Percentiles rank a stretch among this genome's conserved stretches.
Conservation (phyloP, 805 yeast species). For the Sugiyamaella floridensis region DNA sequence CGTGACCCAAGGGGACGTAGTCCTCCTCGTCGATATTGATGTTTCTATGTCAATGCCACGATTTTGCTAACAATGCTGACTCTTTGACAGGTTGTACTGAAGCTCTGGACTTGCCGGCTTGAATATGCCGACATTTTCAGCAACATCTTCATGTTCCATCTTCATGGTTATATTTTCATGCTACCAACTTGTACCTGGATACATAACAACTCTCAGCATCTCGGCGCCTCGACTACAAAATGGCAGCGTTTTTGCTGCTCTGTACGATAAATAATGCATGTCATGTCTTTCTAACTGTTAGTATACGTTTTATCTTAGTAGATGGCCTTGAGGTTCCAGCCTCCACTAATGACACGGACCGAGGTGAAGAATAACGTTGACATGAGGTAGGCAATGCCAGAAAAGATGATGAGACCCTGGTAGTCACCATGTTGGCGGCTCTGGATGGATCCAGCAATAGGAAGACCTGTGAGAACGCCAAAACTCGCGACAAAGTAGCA, state of each 20-base stretch:
- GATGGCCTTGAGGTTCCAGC: conserved; percentile 18
- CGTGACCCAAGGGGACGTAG: conserved; percentile 11
- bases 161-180: too few species aligned
- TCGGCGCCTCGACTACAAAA: too few species aligned
- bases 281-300: neutral
- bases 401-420: conserved; percentile 29
- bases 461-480: conserved; percentile 34
- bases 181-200: neutral
- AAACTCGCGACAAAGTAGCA: conserved; percentile 43
- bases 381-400: conserved; percentile 26
- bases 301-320: conserved; percentile 2
- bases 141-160: too few species aligned
- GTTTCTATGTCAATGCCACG: too few species aligned
- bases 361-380: conserved; percentile 22
- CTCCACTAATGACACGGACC: conserved; percentile 25
- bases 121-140: too few species aligned
- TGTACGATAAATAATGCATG: neutral
- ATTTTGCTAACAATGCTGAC: too few species aligned
- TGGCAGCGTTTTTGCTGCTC: too few species aligned
- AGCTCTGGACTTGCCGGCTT: too few species aligned
- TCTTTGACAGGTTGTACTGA: too few species aligned
- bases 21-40: conserved; percentile 12
- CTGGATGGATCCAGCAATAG: conserved; percentile 31
- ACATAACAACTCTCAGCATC: too few species aligned
- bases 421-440: conserved; percentile 22